Evolutionary conservation across 2,329 filamentous ascomycete genomes (phyloP), one percentile per base, ranked within the genome.

Genomic region (Colletotrichum spaethianum): DNA sequence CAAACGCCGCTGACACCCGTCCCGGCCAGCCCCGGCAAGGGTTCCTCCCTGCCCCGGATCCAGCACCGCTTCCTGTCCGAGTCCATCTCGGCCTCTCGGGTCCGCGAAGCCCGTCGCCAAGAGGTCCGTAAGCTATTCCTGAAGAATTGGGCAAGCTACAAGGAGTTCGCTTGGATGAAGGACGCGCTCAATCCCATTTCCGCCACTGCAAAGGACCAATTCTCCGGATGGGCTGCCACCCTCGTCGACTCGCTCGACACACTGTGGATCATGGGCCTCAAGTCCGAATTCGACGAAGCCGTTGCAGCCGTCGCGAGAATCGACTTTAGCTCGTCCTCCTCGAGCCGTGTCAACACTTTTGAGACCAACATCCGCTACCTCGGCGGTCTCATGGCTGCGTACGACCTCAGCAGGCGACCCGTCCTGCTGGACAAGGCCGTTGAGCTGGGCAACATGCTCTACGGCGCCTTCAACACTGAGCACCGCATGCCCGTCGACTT

Each of bases 301-400:
- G 83, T 86, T 2, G 78, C 83, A 55, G 83, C 79, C 62, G 85
- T 84, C 42, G 78, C 78, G 16, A 67, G 44, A 79, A 85, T 92
- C 67, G 86, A 89, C 76, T 89, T 88, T 61, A 82, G 82, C 1
- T 79, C 78, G 3, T 82, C 84, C 1, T 80, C 75, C 0, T 75
- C 77, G 6, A 55, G 72, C 1, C n/a, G 77, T 1, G 79, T 85
- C 60, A 93, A 92, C 73, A 84, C 93, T 0, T 93, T 94, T 72
- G 92, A 94, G 80, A 93, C 91, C 0, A 93, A 88, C 16, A 93
- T 93, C 68, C 88, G 92, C 55, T 93, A 93, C 77, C 86, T 94
- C 0, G 92, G 92, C 18, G 92, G 92, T 0, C 86, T 93, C 67
- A 77, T 94, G 71, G 88, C 89, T 18, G 92, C 92, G 0, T 93